These are phyloP conservation scores for Piper betle DNA, from an alignment of 164 flowering plant genomes.

Conservation along the genomic window DNA sequence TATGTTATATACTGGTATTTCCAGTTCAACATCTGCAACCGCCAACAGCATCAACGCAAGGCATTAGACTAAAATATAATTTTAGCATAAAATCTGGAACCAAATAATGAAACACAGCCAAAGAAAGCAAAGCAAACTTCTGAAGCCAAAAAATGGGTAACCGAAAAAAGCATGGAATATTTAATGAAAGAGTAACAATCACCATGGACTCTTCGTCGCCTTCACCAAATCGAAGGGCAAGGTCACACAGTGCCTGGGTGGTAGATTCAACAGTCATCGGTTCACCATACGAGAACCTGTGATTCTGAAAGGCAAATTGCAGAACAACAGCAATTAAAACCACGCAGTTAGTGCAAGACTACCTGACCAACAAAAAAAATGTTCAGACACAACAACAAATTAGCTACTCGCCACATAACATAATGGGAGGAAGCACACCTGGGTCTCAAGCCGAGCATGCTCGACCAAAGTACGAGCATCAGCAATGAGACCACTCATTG, in stretches of 20 bases:
- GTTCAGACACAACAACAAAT: too few species aligned
- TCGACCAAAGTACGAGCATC: slow-evolving; percentile 99
- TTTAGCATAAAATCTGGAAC: too few species aligned
- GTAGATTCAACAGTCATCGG: slow-evolving; percentile 99
- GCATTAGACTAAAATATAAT: too few species aligned
- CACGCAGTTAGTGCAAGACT: too few species aligned
- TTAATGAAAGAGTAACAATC: slow-evolving; percentile 7
- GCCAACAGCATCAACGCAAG: too few species aligned
- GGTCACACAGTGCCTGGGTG: slow-evolving; percentile 95
- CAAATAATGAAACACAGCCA: background rate
- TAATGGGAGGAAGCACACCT: slow-evolving; percentile 27
- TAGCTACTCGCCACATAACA: too few species aligned
- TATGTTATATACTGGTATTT: too few species aligned
- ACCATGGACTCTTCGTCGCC: slow-evolving; percentile 99
- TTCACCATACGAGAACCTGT: slow-evolving; percentile 96
- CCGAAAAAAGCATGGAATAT: background rate
- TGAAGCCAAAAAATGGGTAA: background rate
- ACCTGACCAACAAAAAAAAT: too few species aligned
- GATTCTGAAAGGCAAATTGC: slow-evolving; percentile 43
- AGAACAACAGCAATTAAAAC: background rate
- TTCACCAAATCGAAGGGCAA: slow-evolving; percentile 93
- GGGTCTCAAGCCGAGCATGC: slow-evolving; percentile 97
- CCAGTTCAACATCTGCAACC: too few species aligned
- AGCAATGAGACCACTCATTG: slow-evolving; percentile 99
- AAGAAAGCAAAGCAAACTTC: background rate